A percentile compares a stretch with the other conserved stretches of the same genome.
These are phyloP conservation scores for Cephaloascus albidus DNA, from an alignment of 805 yeast genomes.

Conservation along the genomic window DNA sequence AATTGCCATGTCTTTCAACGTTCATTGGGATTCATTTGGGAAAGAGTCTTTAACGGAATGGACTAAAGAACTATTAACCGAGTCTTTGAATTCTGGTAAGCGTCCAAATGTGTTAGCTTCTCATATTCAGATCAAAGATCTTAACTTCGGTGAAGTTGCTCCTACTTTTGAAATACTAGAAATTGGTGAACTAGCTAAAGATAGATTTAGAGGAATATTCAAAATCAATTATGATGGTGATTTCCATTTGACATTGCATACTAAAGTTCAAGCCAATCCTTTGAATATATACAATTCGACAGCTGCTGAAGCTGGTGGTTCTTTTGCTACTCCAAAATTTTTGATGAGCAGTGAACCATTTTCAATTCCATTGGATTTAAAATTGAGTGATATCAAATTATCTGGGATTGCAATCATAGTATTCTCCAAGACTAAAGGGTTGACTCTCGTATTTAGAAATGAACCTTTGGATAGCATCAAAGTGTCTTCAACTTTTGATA, in stretches of 20 bases:
- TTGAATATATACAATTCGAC: conserved; percentile 49
- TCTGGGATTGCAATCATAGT: conserved; percentile 82
- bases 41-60: conserved; percentile 52
- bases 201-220: conserved; percentile 74
- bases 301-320: conserved; percentile 21
- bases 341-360: conserved; percentile 58
- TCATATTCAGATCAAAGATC: conserved; percentile 55
- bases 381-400: conserved; percentile 60
- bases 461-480: conserved; percentile 81
- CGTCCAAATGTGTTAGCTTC: conserved; percentile 65
- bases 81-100: conserved; percentile 66
- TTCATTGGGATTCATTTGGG: conserved; percentile 70
- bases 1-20: conserved; percentile 77
- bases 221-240: conserved; percentile 70
- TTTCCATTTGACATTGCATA: conserved; percentile 63
- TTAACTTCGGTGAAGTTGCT: conserved; percentile 65
- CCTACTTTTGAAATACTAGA: conserved; percentile 74
- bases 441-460: conserved; percentile 79
- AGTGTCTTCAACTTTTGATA: conserved; percentile 81
- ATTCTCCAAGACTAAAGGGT: conserved; percentile 71
- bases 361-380: conserved; percentile 70
- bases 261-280: conserved; percentile 80
- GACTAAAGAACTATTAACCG: conserved; percentile 57
- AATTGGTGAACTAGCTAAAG: conserved; percentile 71
- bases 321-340: conserved; percentile 60